Conservation (phyloP, 1,284 basidiomycete species). For the Butyriboletus appendiculatus region DNA sequence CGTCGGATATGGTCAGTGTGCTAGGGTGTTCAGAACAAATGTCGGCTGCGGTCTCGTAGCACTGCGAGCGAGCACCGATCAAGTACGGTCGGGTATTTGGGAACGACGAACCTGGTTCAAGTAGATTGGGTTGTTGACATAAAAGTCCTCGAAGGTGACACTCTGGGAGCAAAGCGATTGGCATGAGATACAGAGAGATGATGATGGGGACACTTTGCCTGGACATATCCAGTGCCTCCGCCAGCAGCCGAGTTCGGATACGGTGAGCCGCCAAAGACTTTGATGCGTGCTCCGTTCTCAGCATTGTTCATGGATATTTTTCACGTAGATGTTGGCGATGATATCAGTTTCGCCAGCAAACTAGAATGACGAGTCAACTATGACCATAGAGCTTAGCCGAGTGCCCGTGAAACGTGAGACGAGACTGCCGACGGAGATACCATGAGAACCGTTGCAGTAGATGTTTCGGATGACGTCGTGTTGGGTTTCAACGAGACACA, state of each 20-base stretch:
- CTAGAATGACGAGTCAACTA: conserved; percentile 19
- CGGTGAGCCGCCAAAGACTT: conserved; percentile 41
- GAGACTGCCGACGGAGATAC: conserved; percentile 26
- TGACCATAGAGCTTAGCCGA: not conserved
- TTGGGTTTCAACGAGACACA: conserved; percentile 40
- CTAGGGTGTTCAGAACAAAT: conserved; percentile 38
- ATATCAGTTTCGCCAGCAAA: conserved; percentile 51
- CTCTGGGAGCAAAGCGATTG: conserved; percentile 26
- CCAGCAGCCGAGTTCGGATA: conserved; percentile 28
- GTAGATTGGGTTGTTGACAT: conserved; percentile 41
- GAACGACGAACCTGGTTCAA: conserved; percentile 13
- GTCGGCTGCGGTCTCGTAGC: conserved; percentile 37
- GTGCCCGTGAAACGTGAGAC: not conserved
- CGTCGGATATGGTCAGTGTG: conserved; percentile 36
- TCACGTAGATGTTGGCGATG: conserved; percentile 46
- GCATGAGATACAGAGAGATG: not conserved
- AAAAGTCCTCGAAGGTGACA: conserved; percentile 42
- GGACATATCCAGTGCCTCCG: conserved; percentile 39
- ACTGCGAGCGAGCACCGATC: conserved; percentile 28
- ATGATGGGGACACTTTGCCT: conserved; percentile 1
- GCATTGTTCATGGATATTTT: conserved; percentile 49
- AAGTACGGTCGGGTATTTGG: not conserved
- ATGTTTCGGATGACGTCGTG: conserved; percentile 20
- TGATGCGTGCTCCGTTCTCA: conserved; percentile 53
- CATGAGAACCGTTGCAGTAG: conserved; percentile 20